phyloP scores from a whole-genome alignment of 352 stramenopile species.

The Pythium sp. region DNA sequence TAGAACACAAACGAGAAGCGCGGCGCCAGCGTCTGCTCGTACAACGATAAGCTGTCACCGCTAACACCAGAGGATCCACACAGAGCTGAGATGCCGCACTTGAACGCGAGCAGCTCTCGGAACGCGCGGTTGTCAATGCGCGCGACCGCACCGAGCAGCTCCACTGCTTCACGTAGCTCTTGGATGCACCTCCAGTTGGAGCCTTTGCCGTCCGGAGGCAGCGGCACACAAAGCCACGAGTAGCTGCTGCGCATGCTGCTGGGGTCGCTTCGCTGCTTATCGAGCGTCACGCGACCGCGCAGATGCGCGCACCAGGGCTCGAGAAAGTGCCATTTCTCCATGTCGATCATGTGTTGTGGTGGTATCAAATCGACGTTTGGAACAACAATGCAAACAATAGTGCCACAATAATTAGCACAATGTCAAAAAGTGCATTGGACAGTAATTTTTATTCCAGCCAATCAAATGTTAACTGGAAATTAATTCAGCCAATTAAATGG shows the following conservation, averaged over 20 bases:
- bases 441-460: neutral
- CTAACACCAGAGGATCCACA: neutral
- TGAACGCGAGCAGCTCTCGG: constrained; percentile 6
- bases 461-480: neutral
- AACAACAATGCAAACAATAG: neutral
- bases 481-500: neutral
- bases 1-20: constrained; percentile 15
- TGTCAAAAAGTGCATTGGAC: constrained; percentile 1
- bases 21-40: neutral
- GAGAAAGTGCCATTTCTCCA: constrained; percentile 12
- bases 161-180: constrained; percentile 9
- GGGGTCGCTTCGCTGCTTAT: neutral
- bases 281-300: constrained; percentile 9
- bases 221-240: constrained; percentile 7
- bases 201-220: constrained; percentile 10
- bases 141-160: constrained; percentile 13
- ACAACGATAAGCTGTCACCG: neutral
- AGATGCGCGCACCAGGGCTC: constrained; percentile 14
- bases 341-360: constrained; percentile 11
- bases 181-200: constrained; percentile 13
- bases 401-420: neutral
- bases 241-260: constrained; percentile 6
- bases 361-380: neutral
- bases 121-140: constrained; percentile 9
- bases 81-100: neutral